phyloP scores from a whole-genome alignment of 208 protist species.

The Lotmaria passim region DNA sequence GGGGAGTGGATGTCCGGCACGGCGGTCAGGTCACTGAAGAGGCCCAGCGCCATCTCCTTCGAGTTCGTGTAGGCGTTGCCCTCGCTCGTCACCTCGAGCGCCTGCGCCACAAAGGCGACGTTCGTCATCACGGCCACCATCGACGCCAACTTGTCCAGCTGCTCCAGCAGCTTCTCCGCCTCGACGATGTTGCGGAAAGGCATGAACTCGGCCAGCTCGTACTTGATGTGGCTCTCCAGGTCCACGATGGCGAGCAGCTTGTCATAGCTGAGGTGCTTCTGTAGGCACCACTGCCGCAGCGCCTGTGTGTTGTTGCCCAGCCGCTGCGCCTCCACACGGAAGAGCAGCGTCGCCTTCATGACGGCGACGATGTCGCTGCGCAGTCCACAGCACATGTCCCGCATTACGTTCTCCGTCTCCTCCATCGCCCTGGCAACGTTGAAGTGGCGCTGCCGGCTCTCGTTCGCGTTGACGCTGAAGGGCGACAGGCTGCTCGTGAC shows the following conservation, averaged over 20 bases:
- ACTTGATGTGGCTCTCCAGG: slow-evolving; percentile 75
- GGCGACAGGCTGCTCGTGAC: slow-evolving; percentile 68
- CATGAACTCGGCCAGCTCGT: slow-evolving; percentile 61
- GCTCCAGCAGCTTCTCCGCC: slow-evolving; percentile 55
- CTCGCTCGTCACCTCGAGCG: slow-evolving; percentile 73
- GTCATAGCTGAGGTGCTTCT: slow-evolving; percentile 69
- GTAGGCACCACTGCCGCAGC: slow-evolving; percentile 58
- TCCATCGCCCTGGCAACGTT: slow-evolving; percentile 72
- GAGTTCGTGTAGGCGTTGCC: slow-evolving; percentile 70
- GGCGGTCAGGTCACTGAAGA: slow-evolving; percentile 80
- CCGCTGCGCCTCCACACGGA: slow-evolving; percentile 46
- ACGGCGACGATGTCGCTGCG: slow-evolving; percentile 69
- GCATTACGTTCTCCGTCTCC: slow-evolving; percentile 82
- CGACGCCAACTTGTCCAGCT: slow-evolving; percentile 62
- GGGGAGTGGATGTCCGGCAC: slow-evolving; percentile 77
- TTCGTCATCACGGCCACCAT: slow-evolving; percentile 69
- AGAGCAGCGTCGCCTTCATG: slow-evolving; percentile 68
- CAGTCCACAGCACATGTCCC: slow-evolving; percentile 55
- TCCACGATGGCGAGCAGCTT: slow-evolving; percentile 71
- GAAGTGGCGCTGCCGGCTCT: slow-evolving; percentile 40
- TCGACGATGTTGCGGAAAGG: slow-evolving; percentile 73
- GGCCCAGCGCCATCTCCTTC: slow-evolving; percentile 69
- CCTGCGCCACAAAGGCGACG: slow-evolving; percentile 58
- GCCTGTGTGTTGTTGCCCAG: slow-evolving; percentile 49
- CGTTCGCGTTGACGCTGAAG: slow-evolving; percentile 50